These are phyloP conservation scores for Trichoderma atroviride DNA, from an alignment of 2,329 filamentous ascomycete genomes.

Conservation along the genomic window DNA sequence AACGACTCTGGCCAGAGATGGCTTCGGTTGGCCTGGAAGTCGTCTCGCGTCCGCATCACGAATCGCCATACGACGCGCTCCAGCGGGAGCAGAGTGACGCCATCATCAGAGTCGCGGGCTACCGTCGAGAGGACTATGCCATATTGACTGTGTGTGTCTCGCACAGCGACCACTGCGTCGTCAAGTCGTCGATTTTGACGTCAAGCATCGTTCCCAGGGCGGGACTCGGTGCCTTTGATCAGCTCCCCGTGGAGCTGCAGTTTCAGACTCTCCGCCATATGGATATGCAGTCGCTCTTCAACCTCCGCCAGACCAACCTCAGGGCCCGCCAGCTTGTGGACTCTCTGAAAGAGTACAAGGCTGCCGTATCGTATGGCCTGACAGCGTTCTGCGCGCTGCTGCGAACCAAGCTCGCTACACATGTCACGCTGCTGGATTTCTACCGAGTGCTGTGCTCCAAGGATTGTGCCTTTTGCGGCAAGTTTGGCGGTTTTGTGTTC, in stretches of 20 bases:
- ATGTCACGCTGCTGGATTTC: constrained; percentile 22
- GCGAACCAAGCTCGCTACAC: constrained; percentile 11
- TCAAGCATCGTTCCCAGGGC: background rate
- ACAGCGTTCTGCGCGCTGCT: constrained; percentile 22
- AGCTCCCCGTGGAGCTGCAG: constrained; percentile 16
- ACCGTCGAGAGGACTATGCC: constrained; percentile 17
- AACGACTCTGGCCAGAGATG: constrained; percentile 1
- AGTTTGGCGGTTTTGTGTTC: constrained; percentile 25
- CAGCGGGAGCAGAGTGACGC: constrained; percentile 18
- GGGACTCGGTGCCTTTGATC: constrained; percentile 7
- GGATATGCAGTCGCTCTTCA: constrained; percentile 23
- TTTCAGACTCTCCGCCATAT: constrained; percentile 19
- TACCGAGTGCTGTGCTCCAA: constrained; percentile 9
- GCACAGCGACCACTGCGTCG: constrained; percentile 6
- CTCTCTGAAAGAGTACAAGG: constrained; percentile 27
- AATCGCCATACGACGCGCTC: background rate
- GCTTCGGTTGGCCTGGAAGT: background rate
- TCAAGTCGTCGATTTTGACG: constrained; percentile 19
- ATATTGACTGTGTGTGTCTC: constrained; percentile 3
- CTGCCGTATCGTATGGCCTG: constrained; percentile 10
- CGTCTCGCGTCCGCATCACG: background rate
- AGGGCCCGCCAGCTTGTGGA: constrained; percentile 9
- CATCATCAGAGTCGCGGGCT: constrained; percentile 13
- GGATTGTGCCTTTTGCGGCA: constrained; percentile 24
- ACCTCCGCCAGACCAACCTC: constrained; percentile 19